Evolutionary conservation across 2,329 filamentous ascomycete species (phyloP).

Genomic region (Pseudocercospora macadamiae): DNA sequence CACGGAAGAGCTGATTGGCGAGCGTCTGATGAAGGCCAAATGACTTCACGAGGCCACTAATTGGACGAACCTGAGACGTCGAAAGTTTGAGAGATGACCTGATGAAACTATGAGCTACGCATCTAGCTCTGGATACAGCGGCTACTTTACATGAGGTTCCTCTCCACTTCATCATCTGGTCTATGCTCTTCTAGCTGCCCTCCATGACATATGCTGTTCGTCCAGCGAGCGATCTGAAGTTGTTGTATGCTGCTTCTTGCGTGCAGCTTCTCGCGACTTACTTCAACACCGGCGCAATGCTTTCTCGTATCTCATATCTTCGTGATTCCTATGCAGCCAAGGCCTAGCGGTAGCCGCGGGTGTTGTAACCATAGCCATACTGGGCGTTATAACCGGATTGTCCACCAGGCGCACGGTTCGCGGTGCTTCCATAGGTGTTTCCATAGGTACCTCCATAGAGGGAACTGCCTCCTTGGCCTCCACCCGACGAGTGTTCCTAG

Average conservation of each 20-base stretch:
- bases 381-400: background rate
- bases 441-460: background rate
- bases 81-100: background rate
- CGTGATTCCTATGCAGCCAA: background rate
- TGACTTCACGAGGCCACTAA: background rate
- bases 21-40: background rate
- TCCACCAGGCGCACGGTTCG: too few relatives aligned
- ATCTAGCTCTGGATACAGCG: background rate
- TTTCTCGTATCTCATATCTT: background rate
- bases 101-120: too few relatives aligned
- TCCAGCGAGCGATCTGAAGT: too few relatives aligned
- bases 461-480: background rate
- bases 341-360: background rate
- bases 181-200: background rate
- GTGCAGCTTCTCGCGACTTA: background rate
- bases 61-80: background rate
- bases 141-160: background rate
- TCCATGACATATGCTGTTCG: background rate
- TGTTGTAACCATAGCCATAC: background rate
- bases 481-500: conserved; percentile 16
- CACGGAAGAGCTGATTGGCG: background rate
- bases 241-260: background rate
- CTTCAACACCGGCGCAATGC: background rate
- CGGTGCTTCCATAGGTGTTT: too few relatives aligned
- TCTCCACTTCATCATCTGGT: background rate